phyloP scores from a whole-genome alignment of 2,329 filamentous ascomycete genomes.

The Fusarium continuum region DNA sequence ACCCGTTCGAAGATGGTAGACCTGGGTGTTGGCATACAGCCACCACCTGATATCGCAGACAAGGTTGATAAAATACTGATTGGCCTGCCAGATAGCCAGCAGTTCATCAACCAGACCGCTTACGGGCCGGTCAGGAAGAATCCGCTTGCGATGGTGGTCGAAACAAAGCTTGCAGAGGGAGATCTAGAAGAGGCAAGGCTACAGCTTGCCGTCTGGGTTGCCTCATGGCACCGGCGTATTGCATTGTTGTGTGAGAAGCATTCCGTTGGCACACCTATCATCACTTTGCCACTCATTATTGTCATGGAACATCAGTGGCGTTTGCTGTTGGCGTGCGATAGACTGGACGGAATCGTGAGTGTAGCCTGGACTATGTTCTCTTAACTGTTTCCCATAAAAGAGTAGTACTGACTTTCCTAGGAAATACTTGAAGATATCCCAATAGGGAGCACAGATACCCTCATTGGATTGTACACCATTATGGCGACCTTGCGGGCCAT shows the following conservation, averaged over 20 bases:
- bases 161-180: background rate
- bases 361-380: too few relatives aligned
- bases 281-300: background rate
- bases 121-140: background rate
- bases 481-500: background rate
- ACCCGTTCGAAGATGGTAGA: background rate
- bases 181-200: background rate
- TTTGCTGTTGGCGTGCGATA: background rate
- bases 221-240: background rate
- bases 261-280: background rate
- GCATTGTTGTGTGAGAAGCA: background rate
- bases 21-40: background rate
- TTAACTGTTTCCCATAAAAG: too few relatives aligned
- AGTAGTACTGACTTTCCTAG: background rate
- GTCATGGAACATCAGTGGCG: background rate
- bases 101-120: background rate
- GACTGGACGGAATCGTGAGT: background rate
- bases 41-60: background rate
- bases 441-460: background rate
- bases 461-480: background rate
- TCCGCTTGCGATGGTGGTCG: background rate
- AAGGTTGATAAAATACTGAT: background rate
- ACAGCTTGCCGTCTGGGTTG: too few relatives aligned
- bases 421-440: background rate
- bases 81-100: background rate